phyloP scores from a whole-genome alignment of 2,329 filamentous ascomycete genomes.

The Hawksworthiomyces lignivorus region DNA sequence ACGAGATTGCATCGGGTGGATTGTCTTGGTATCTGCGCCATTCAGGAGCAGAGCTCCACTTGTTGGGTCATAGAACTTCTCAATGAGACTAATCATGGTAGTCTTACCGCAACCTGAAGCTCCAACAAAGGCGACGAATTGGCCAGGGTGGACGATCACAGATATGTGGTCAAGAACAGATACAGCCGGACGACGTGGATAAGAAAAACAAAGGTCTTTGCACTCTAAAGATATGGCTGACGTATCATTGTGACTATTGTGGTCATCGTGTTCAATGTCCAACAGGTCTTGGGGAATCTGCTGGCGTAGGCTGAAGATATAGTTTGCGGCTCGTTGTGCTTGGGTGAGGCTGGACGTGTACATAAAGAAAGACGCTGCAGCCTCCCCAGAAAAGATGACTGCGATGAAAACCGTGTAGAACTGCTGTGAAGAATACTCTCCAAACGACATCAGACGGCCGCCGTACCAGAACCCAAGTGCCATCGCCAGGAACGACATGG shows the following conservation, averaged over 20 bases:
- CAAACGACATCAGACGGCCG: constrained; percentile 30
- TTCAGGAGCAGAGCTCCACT: constrained; percentile 33
- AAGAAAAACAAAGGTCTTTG: too few relatives aligned
- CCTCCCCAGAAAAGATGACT: constrained; percentile 38
- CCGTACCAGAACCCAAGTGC: constrained; percentile 20
- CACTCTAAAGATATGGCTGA: too few relatives aligned
- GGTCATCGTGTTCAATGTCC: neutral
- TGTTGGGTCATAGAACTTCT: constrained; percentile 33
- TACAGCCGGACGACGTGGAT: too few relatives aligned
- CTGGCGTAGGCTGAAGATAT: constrained; percentile 34
- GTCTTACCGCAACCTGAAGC: constrained; percentile 32
- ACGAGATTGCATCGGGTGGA: constrained; percentile 38
- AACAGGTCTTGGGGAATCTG: neutral
- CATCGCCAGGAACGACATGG: neutral
- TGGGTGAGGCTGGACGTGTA: constrained; percentile 43
- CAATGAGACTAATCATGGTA: constrained; percentile 47
- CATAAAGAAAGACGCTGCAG: constrained; percentile 34
- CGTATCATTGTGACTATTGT: neutral
- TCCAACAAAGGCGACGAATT: too few relatives aligned
- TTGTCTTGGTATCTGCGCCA: constrained; percentile 20
- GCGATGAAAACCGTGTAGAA: constrained; percentile 47
- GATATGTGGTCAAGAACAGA: too few relatives aligned
- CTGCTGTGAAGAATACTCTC: constrained; percentile 38
- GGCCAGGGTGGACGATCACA: too few relatives aligned
- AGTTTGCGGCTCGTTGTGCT: constrained; percentile 39